Conservation (phyloP, 2,329 filamentous ascomycete genomes). For the Ascomycota sp. region DNA sequence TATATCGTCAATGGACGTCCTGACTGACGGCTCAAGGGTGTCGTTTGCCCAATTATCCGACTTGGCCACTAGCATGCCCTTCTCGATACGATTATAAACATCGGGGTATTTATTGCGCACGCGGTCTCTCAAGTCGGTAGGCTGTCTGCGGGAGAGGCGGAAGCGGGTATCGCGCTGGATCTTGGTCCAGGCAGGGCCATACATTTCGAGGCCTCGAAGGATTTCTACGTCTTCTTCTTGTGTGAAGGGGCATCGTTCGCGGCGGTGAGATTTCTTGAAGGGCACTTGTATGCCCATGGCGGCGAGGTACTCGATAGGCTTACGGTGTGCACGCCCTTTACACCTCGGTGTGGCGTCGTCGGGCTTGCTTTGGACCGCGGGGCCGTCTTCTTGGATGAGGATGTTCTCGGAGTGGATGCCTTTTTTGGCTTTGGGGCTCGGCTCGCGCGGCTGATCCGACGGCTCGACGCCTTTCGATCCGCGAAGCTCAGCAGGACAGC, state of each 20-base stretch:
- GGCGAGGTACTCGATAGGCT: slow-evolving; percentile 30
- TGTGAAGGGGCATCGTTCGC: slow-evolving; percentile 37
- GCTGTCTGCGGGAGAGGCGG: slow-evolving; percentile 33
- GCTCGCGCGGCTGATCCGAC: slow-evolving; percentile 6
- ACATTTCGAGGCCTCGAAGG: slow-evolving; percentile 32
- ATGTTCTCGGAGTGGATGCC: slow-evolving; percentile 32
- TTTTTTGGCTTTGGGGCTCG: slow-evolving; percentile 19
- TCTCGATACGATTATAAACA: slow-evolving; percentile 33
- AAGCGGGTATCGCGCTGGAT: slow-evolving; percentile 38
- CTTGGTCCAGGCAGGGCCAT: slow-evolving; percentile 42
- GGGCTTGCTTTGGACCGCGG: slow-evolving; percentile 10
- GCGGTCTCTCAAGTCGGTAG: slow-evolving; percentile 39
- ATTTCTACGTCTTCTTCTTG: slow-evolving; percentile 41
- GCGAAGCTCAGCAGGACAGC: slow-evolving; percentile 38
- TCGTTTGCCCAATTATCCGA: slow-evolving; percentile 18
- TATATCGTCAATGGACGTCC: slow-evolving; percentile 24
- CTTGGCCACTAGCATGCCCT: slow-evolving; percentile 25
- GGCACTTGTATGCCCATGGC: slow-evolving; percentile 37
- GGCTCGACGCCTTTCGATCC: slow-evolving; percentile 8
- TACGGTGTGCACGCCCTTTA: slow-evolving; percentile 31
- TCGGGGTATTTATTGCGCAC: slow-evolving; percentile 41
- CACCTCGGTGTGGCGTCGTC: slow-evolving; percentile 16
- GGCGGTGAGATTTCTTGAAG: slow-evolving; percentile 37
- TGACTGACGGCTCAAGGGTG: slow-evolving; percentile 28
- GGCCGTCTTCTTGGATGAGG: slow-evolving; percentile 22